phyloP scores from a whole-genome alignment of 257 asterid genomes.

The Salvia rosmarinus region DNA sequence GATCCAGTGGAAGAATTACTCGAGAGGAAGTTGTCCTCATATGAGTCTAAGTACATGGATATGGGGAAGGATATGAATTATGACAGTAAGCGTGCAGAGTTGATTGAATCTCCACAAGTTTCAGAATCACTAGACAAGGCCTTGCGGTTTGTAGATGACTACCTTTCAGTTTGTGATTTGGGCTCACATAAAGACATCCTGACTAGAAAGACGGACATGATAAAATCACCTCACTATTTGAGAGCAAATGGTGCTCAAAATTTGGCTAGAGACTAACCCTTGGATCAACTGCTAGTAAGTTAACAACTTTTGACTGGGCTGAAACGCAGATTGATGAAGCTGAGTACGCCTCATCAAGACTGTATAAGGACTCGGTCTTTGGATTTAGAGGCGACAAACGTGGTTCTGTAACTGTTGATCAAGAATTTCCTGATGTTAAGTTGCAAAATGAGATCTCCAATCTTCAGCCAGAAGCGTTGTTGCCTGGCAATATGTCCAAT shows the following conservation, averaged over 20 bases:
- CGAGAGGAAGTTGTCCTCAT: slow-evolving; percentile 33
- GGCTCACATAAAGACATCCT: slow-evolving; percentile 37
- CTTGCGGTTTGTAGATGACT: slow-evolving; percentile 66
- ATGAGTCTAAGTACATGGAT: slow-evolving; percentile 29
- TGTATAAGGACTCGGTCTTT: slow-evolving; percentile 30
- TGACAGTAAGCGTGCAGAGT: slow-evolving; percentile 29
- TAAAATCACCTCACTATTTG: slow-evolving; percentile 53
- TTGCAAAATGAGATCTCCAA: slow-evolving; percentile 35
- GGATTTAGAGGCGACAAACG: slow-evolving; percentile 32
- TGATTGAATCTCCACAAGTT: slow-evolving; percentile 53
- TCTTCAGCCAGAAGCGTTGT: slow-evolving; percentile 37
- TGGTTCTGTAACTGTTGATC: slow-evolving; percentile 30
- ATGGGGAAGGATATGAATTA: slow-evolving; percentile 37
- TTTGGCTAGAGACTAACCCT: slow-evolving; percentile 57
- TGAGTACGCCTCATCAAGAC: slow-evolving; percentile 35
- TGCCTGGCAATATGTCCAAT: slow-evolving; percentile 27
- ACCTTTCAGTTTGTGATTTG: slow-evolving; percentile 52
- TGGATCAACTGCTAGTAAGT: slow-evolving; percentile 40
- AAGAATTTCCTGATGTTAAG: slow-evolving; percentile 33
- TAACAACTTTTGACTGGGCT: slow-evolving; percentile 62
- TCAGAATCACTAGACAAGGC: slow-evolving; percentile 54
- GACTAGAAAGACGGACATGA: slow-evolving; percentile 29
- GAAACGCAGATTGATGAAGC: slow-evolving; percentile 41
- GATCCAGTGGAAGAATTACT: slow-evolving; percentile 28
- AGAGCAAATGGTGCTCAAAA: slow-evolving; percentile 57